These are phyloP conservation scores for Umbelopsis vinacea DNA, from an alignment of 192 early-diverging fungal genomes.

Conservation along the genomic window DNA sequence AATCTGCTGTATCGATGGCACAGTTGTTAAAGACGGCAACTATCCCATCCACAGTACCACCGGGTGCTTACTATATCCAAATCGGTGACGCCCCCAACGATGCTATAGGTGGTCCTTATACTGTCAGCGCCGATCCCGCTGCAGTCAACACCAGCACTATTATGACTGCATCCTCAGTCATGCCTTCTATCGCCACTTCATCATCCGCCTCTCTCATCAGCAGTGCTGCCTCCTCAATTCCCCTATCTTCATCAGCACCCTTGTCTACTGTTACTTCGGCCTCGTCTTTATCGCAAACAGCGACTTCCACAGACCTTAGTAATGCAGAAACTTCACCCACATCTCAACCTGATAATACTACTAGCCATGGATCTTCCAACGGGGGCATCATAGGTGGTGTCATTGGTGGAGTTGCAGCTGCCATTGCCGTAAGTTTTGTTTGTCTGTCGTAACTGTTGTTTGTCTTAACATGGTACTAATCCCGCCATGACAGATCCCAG, in stretches of 20 bases:
- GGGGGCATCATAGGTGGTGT: conserved; percentile 12
- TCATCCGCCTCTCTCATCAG: background rate
- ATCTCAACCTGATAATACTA: background rate
- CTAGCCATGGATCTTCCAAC: background rate
- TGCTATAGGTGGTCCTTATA: conserved; percentile 14
- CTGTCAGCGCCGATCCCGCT: background rate
- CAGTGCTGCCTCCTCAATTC: conserved; percentile 5
- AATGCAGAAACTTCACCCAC: background rate
- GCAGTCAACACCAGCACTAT: background rate
- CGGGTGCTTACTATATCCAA: conserved; percentile 15
- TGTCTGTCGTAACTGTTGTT: background rate
- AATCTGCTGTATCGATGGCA: background rate
- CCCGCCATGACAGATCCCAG: background rate
- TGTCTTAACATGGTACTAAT: background rate
- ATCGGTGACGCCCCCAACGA: conserved; percentile 7
- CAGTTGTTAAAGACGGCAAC: background rate
- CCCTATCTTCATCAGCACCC: conserved; percentile 6
- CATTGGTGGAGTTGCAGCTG: conserved; percentile 5
- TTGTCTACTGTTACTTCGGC: no score
- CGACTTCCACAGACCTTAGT: background rate
- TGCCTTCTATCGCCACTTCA: background rate
- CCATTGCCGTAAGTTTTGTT: background rate
- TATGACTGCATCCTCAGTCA: background rate
- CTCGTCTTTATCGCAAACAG: background rate
- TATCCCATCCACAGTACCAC: background rate